Base-by-base conservation (phyloP, 2,329 filamentous ascomycete genomes). In the Fusarium bactridioides region DNA sequence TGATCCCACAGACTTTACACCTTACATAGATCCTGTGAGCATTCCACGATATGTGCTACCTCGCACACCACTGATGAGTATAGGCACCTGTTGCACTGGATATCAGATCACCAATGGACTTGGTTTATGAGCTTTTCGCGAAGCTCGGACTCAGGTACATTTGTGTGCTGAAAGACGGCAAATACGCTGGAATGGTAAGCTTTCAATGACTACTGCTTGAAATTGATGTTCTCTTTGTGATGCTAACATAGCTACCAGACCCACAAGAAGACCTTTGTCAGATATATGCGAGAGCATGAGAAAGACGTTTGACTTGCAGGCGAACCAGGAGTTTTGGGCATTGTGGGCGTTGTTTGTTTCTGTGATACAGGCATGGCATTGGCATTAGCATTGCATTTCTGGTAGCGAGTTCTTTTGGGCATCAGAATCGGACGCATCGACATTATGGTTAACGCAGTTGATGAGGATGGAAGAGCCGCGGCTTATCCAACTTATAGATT, bases 261-360 rank as follows among this genome's bases (percentile, higher is more conserved):
- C 56, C 96, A 99, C 82, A 98, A 98, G 85, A 99, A 99, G 85
- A 92, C 91, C 8, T 98, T 99, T 84, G 95, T 97, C 67, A 95
- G 94, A 81, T 98, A 97, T 79, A 92, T 97, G 82, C 94, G 95
- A 74, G 92, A 97, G 78, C 83, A 95, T 50, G 93, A 96, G 78
- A 87, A 92, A 74, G 79, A 84, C 43, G 58, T 38, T 78, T 61
- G 69, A 57, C 19, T 44, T 58, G 33, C 35, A 35, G 51, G 44
- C 23, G n/a, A 47, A 40, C 23, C 29, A 47, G 64, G 64, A 59
- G 63, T 67, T 60, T 63, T 50, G 47, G 48, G 48, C 54, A 56
- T 64, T 29, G 29, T 27, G 33, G 57, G 70, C 61, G 58, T 71
- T 56, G 50, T 44, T 67, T 62, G 45, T 44, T 67, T 62, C 40